phyloP scores from a whole-genome alignment of 495 filamentous ascomycete species.

The Pseudoneurospora amorphoporcata region DNA sequence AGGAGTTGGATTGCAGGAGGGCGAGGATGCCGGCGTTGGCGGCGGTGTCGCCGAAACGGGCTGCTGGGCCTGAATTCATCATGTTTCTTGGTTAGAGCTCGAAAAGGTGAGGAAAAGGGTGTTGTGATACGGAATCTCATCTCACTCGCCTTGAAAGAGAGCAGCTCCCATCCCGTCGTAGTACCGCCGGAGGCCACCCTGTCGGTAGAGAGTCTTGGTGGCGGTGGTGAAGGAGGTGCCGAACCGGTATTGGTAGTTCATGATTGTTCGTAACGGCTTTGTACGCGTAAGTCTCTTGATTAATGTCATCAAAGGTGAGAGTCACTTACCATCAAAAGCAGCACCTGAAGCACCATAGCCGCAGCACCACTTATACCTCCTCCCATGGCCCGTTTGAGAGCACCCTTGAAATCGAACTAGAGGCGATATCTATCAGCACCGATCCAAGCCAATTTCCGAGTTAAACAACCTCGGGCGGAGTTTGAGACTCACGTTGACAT shows the following conservation, averaged over 20 bases:
- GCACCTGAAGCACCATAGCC: conserved; percentile 26
- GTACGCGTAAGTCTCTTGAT: background rate
- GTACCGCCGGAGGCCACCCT: conserved; percentile 20
- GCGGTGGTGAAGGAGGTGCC: conserved; percentile 18
- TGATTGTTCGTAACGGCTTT: conserved; percentile 26
- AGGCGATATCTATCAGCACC: background rate
- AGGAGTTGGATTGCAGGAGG: conserved; percentile 21
- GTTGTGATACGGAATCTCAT: too few species aligned
- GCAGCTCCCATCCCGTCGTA: conserved; percentile 25
- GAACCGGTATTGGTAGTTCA: conserved; percentile 30
- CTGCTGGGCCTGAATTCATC: conserved; percentile 14
- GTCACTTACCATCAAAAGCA: conserved; percentile 22
- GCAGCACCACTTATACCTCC: conserved; percentile 24
- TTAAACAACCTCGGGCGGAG: background rate
- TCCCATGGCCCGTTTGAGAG: conserved; percentile 21
- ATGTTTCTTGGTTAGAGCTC: too few species aligned
- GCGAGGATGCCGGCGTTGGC: conserved; percentile 29
- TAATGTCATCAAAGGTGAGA: background rate
- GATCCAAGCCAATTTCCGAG: background rate
- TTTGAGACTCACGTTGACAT: conserved; percentile 16
- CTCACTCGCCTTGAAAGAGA: conserved; percentile 18
- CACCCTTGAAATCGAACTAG: conserved; percentile 19
- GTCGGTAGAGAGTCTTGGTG: conserved; percentile 14
- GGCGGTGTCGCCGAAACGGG: conserved; percentile 26
- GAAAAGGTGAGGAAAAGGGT: too few species aligned